These are phyloP conservation scores for Colletotrichum liriopes DNA, from an alignment of 2,329 filamentous ascomycete species.

Conservation along the genomic window DNA sequence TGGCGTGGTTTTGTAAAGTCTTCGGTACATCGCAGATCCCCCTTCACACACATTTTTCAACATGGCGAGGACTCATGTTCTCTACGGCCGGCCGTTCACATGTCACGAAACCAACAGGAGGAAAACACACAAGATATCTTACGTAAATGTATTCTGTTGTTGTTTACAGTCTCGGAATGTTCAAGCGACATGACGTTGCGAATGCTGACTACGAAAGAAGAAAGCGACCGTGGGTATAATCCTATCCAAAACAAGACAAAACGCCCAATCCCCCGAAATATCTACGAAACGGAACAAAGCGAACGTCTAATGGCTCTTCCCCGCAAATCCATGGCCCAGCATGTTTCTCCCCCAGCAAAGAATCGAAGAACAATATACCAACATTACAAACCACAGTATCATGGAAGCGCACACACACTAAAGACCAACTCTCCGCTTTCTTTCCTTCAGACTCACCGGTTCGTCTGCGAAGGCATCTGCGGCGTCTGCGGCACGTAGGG, in stretches of 20 bases:
- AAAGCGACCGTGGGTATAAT: conserved; percentile 29
- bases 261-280: neutral
- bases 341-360: neutral
- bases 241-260: neutral
- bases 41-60: too few species aligned
- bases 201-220: neutral
- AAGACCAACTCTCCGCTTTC: neutral
- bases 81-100: neutral
- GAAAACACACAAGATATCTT: neutral
- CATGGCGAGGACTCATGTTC: neutral
- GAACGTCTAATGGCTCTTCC: neutral
- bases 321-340: conserved; percentile 1
- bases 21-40: neutral
- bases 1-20: neutral
- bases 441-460: neutral
- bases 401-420: neutral
- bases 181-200: neutral
- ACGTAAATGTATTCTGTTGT: neutral
- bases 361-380: conserved; percentile 15
- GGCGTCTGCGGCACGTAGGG: conserved; percentile 57
- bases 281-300: neutral
- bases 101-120: too few species aligned
- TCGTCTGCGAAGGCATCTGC: conserved; percentile 7
- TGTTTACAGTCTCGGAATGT: neutral
- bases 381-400: conserved; percentile 21